Evolutionary conservation across 257 asterid genomes (phyloP), one percentile per base, ranked within the genome.

Genomic region (Sherardia arvensis): DNA sequence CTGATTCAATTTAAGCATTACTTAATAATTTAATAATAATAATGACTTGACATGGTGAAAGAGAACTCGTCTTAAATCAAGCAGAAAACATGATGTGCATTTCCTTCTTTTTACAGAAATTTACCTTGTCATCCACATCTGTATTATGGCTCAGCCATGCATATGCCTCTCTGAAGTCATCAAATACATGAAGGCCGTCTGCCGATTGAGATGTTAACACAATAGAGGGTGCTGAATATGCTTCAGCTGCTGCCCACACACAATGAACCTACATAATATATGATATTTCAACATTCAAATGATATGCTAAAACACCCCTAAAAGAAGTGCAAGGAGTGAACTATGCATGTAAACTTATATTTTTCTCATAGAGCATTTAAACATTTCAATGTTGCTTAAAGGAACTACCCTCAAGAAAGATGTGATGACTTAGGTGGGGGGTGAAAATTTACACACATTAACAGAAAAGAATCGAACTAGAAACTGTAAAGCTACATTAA

Each of bases 241-340:
- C 99, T 83, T 93, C 99, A 17, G 97, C 96, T 23, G 99, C 99
- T 54, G 97, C 97, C 99, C 99, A 90, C 71, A 93, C 99, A 81
- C 95, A 87, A 66, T 93, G 99, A 79, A 90, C 91, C 99, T 93
- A 57, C 80, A 71, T 49, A 56, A 70, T 22, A 21, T 36, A 64
- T 36, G n/a, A 40, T 10, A 28, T 43, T 58, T 15, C 45, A 51
- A 34, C 23, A 33, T 25, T 23, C 3, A 32, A 67, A 66, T 66
- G 79, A 70, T 70, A 59, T 71, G 68, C 69, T 45, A n/a, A 38
- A 29, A 51, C 6, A 54, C 33, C 61, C 43, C 47, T 11, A 36
- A 5, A 61, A 57, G 32, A 36, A 14, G 64, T 51, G 25, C n/a
- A 48, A 64, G 59, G 26, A 26, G 40, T 47, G 27, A 12, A 7